phyloP scores from a whole-genome alignment of 1,284 basidiomycete species.

The Tylopilus orsonianus region DNA sequence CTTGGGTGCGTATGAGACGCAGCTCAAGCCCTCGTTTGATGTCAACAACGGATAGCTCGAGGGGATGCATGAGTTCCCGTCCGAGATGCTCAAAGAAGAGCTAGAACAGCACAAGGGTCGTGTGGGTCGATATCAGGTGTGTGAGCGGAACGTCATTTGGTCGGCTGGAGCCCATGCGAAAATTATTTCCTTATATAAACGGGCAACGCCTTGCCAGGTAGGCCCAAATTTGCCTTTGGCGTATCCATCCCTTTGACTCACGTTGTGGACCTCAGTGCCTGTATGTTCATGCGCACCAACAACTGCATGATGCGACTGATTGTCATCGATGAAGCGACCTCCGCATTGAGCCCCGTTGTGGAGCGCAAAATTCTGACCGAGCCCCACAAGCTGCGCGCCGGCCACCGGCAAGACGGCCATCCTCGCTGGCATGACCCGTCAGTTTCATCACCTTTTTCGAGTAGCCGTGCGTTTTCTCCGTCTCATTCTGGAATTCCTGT shows the following conservation, averaged over 20 bases:
- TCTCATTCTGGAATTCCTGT: background rate
- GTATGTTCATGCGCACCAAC: conserved; percentile 45
- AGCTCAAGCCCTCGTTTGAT: conserved; percentile 37
- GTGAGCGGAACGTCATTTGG: background rate
- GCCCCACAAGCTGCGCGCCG: conserved; percentile 45
- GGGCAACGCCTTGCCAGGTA: conserved; percentile 49
- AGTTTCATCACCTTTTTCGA: conserved; percentile 62
- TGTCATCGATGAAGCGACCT: conserved; percentile 53
- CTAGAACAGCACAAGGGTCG: conserved; percentile 12
- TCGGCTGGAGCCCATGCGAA: conserved; percentile 29
- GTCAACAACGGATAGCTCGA: conserved; percentile 16
- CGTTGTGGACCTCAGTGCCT: conserved; percentile 26
- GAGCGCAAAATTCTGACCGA: conserved; percentile 51
- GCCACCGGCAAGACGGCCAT: conserved; percentile 60
- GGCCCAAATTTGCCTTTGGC: conserved; percentile 23
- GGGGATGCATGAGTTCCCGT: conserved; percentile 19
- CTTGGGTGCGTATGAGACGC: conserved; percentile 37
- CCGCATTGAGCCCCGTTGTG: conserved; percentile 49
- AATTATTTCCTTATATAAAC: no score
- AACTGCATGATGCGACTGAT: conserved; percentile 43
- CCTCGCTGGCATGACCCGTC: conserved; percentile 66
- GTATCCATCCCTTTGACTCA: background rate
- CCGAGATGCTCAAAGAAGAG: conserved; percentile 16
- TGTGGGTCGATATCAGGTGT: conserved; percentile 30
- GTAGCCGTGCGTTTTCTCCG: conserved; percentile 60